A percentile compares a stretch with the other conserved stretches of the same genome.
phyloP scores from a whole-genome alignment of 495 filamentous ascomycete genomes.

The Evernia prunastri region DNA sequence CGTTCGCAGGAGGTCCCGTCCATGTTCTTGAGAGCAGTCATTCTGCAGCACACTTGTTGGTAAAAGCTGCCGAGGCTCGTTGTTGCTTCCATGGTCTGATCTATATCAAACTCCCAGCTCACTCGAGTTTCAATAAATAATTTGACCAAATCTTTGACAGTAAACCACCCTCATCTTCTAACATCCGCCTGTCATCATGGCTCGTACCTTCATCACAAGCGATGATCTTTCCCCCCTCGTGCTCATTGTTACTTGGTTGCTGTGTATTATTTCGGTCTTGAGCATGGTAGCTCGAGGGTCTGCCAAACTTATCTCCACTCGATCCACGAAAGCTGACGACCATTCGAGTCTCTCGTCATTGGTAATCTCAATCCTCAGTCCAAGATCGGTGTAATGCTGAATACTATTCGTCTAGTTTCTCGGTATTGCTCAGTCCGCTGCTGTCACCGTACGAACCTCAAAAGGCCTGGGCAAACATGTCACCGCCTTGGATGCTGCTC shows the following conservation, averaged over 20 bases:
- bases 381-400: neutral
- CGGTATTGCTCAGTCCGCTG: slow-evolving; percentile 5
- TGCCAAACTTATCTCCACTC: slow-evolving; percentile 24
- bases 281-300: slow-evolving; percentile 28
- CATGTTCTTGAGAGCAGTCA: too few species aligned
- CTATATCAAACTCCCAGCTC: neutral
- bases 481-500: neutral
- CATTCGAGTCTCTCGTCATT: slow-evolving; percentile 1
- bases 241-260: slow-evolving; percentile 5
- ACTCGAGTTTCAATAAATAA: neutral
- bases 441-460: slow-evolving; percentile 23
- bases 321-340: neutral
- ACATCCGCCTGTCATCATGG: too few species aligned
- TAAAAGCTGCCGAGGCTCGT: neutral
- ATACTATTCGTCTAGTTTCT: neutral
- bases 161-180: neutral
- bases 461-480: slow-evolving; percentile 18
- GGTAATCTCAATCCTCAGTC: neutral
- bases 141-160: neutral
- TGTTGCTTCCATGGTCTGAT: neutral
- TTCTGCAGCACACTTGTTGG: too few species aligned
- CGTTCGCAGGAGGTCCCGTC: too few species aligned
- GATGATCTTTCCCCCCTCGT: slow-evolving; percentile 7
- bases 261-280: slow-evolving; percentile 1
- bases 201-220: slow-evolving; percentile 8